Base-by-base conservation (phyloP, 768 basidiomycete genomes). In the Suillus brevipes region DNA sequence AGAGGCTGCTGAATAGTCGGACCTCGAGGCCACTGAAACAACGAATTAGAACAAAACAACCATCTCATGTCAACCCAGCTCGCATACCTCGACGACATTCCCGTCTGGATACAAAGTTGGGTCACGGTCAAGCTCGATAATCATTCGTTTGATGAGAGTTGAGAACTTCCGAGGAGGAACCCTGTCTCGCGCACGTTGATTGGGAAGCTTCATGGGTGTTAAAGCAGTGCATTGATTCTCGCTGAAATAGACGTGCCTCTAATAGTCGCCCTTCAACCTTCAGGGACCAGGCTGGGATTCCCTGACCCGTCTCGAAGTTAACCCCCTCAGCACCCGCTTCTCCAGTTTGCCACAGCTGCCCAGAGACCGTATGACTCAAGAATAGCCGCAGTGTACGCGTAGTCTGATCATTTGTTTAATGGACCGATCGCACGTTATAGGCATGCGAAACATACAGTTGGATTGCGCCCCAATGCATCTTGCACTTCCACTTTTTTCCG, bases 401-500 rank as follows among this genome's bases (percentile, higher is more conserved):
- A 53, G 90, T 89, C 94, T 96, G 66, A 64, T 14, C 10, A 37
- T 10, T 45, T 64, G 53, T 56, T 65, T 68, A 57, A 69, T 70
- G 38, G 38, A 65, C 49, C 8, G 66, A 40, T 56, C 13, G 56
- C 13, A n/a, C 8, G 42, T 34, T 38, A 9, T 20, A 10, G 2
- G 37, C 7, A 50, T 42, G 34, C 28, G 20, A 28, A 43, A 70
- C 71, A 31, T 64, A 72, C 95, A 6, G 88, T 86, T 23, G 90
- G 87, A 40, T 85, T 88, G 64, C 89, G 84, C 25, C 85, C 84
- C 55, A 96, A 73, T n/a, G 94, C 88, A 73, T 98, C 95, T 72
- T 95, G 92, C 38, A 98, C 88, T 74, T 98, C 95, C 12, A 90
- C 90, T 69, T 85, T 87, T 78, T 97, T 97, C 74, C 96, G 83